Evolutionary conservation across 306 rosid species (phyloP).

Genomic region (Malus sieversii): DNA sequence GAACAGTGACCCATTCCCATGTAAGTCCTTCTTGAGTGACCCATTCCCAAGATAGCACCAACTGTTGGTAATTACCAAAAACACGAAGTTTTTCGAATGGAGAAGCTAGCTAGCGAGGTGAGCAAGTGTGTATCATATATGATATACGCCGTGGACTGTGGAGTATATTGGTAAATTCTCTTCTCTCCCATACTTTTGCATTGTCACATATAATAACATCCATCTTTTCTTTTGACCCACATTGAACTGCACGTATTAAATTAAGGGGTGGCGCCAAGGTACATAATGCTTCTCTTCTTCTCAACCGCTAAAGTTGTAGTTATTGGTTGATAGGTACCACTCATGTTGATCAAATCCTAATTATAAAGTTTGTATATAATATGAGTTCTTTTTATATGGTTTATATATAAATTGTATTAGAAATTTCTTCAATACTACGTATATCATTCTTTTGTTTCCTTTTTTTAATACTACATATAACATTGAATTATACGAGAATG

Average conservation of each 20-base stretch:
- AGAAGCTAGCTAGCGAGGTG: neutral
- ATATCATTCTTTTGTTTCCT: too few species aligned
- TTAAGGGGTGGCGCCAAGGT: neutral
- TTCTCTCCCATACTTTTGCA: neutral
- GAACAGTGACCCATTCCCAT: too few species aligned
- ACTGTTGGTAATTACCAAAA: neutral
- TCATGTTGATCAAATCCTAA: neutral
- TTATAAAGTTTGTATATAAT: neutral
- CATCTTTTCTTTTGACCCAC: neutral
- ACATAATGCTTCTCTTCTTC: neutral
- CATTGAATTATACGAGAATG: too few species aligned
- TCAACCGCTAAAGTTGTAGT: neutral
- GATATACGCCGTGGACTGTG: neutral
- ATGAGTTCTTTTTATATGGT: too few species aligned
- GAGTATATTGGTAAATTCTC: neutral
- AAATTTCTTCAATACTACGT: too few species aligned
- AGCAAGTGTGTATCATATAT: neutral
- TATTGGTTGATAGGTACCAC: neutral
- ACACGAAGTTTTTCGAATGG: neutral
- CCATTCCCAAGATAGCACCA: neutral
- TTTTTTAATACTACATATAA: too few species aligned
- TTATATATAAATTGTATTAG: too few species aligned
- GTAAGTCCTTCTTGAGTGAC: too few species aligned
- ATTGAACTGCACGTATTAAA: neutral
- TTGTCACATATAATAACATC: neutral